Conservation (phyloP, 116 monocot genomes). For the Thalassia testudinum region DNA sequence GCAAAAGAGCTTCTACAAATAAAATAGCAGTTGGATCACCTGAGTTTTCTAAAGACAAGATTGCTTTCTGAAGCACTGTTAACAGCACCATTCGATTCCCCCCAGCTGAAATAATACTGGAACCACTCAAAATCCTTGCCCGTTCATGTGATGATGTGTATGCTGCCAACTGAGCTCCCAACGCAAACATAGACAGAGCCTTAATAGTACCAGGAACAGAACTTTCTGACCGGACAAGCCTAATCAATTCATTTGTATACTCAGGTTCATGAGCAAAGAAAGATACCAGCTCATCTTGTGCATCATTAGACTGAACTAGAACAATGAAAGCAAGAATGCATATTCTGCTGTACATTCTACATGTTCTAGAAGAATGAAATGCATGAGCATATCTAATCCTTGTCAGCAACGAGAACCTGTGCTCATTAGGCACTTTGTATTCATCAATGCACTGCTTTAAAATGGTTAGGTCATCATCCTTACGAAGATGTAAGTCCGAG, state of each 20-base stretch:
- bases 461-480: slow-evolving; percentile 78
- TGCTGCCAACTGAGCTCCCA: slow-evolving; percentile 88
- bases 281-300: slow-evolving; percentile 83
- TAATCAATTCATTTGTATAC: slow-evolving; percentile 84
- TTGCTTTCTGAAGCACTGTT: slow-evolving; percentile 83
- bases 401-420: slow-evolving; percentile 86
- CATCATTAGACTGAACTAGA: slow-evolving; percentile 87
- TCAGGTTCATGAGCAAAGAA: slow-evolving; percentile 99
- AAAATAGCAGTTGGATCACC: slow-evolving; percentile 72
- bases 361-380: slow-evolving; percentile 44
- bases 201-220: slow-evolving; percentile 66
- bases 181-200: slow-evolving; percentile 82
- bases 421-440: slow-evolving; percentile 70
- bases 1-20: slow-evolving; percentile 92
- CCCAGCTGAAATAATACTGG: slow-evolving; percentile 87
- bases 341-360: slow-evolving; percentile 69
- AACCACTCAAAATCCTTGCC: slow-evolving; percentile 78
- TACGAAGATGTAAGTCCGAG: slow-evolving; percentile 71
- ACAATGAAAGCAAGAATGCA: slow-evolving; percentile 73
- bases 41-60: slow-evolving; percentile 52
- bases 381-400: slow-evolving; percentile 88
- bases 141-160: slow-evolving; percentile 96
- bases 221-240: slow-evolving; percentile 81
- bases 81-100: slow-evolving; percentile 91
- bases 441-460: slow-evolving; percentile 69